These are phyloP conservation scores for Candida lessepsii DNA, from an alignment of 805 yeast species.

Conservation along the genomic window DNA sequence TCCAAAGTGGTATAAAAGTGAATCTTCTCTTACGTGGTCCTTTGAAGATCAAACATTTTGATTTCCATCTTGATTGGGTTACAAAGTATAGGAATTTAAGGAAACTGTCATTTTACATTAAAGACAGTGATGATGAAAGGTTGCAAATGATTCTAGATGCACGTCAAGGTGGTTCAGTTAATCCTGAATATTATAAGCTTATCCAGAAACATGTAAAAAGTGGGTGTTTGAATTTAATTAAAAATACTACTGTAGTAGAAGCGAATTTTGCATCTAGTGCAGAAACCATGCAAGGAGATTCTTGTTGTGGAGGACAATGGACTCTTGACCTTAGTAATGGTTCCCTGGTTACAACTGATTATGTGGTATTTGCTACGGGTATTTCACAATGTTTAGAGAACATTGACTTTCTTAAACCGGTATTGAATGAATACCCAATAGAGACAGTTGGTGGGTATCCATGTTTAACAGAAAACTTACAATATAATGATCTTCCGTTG, in stretches of 20 bases:
- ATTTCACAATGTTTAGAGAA: constrained; percentile 25
- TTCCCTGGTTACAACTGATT: constrained; percentile 19
- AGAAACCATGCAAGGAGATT: neutral
- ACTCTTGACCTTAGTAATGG: constrained; percentile 22
- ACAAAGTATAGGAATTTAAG: constrained; percentile 47
- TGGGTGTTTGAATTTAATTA: constrained; percentile 30
- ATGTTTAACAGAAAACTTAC: constrained; percentile 43
- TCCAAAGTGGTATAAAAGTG: constrained; percentile 30
- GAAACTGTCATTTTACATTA: constrained; percentile 43
- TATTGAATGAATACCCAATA: constrained; percentile 28
- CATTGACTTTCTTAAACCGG: constrained; percentile 29
- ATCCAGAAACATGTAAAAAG: constrained; percentile 27
- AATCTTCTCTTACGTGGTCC: constrained; percentile 36
- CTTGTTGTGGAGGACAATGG: constrained; percentile 12
- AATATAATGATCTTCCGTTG: constrained; percentile 42
- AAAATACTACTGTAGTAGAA: constrained; percentile 25
- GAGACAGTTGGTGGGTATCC: constrained; percentile 38
- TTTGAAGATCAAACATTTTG: constrained; percentile 45
- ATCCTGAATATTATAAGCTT: constrained; percentile 41
- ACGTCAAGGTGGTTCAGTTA: constrained; percentile 46
- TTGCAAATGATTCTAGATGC: constrained; percentile 40
- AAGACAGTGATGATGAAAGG: constrained; percentile 43
- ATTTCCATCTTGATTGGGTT: constrained; percentile 49
- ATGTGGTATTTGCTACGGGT: constrained; percentile 45
- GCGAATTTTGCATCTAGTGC: constrained; percentile 23